Evolutionary conservation across 306 rosid species (phyloP), one percentile per base, ranked within the genome.

Genomic region (Pyrus communis): DNA sequence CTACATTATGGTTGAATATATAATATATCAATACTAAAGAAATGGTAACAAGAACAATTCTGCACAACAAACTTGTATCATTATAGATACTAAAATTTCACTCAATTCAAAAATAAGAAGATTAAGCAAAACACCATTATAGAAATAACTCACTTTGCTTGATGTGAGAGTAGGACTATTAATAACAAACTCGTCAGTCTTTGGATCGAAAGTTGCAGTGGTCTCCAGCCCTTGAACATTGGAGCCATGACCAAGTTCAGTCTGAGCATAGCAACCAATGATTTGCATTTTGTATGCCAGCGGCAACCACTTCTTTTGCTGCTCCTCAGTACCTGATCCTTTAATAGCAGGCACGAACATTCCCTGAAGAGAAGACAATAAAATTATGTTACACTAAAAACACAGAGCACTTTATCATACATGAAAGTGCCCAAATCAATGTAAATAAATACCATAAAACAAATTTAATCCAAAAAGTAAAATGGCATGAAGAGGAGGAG

Each of bases 161-260:
- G 99, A 92, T 74, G 97, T 95, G 75, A 95, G 83, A 15, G 99
- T 95, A 67, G 99, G 99, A 82, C 97, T 95, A 76, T 92, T 81
- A 73, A 95, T 82, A 82, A 95, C 70, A 59, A 95, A 95, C 79
- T 95, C 97, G 4, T 92, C 97, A 14, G 93, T 89, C 80, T 87
- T 71, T 51, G 92, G 89, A 85, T 95, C 99, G 83, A 89, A 92
- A 72, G 96, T 92, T 76, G 99, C 99, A 45, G 97, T 95, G 60
- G 99, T 95, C 86, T 95, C 99, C 33, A 95, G 92, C 80, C 99
- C 99, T 86, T 92, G 99, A 79, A 95, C 96, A 84, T 95, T 95
- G 75, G 97, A 95, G 70, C 99, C 99, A 73, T 95, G 99, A 27
- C 99, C 99, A 65, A 95, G 99, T 84, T 95, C 99, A 51, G 99